phyloP scores from a whole-genome alignment of 129 eudicot genomes.

The Flaveria ramosissima region DNA sequence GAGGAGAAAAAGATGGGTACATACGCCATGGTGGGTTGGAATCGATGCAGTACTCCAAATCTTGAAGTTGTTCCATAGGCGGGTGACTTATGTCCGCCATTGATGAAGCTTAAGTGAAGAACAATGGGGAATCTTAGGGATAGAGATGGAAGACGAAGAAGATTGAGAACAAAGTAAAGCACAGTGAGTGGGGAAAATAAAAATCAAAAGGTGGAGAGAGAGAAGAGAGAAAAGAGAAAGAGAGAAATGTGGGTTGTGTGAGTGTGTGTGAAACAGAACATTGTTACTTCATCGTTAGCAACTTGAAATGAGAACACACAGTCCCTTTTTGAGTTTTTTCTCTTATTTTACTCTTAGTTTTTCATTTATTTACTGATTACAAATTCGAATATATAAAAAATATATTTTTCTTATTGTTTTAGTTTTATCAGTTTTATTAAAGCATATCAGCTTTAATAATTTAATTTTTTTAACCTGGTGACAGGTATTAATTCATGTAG shows the following conservation, averaged over 20 bases:
- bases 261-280: slow-evolving; percentile 40
- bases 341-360: neutral
- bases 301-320: slow-evolving; percentile 22
- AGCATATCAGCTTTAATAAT: no score
- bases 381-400: no score
- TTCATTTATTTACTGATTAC: neutral
- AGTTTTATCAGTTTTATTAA: no score
- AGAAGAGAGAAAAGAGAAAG: slow-evolving; percentile 31
- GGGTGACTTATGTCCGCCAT: slow-evolving; percentile 87
- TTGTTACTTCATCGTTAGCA: slow-evolving; percentile 33
- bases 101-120: slow-evolving; percentile 34
- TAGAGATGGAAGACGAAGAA: slow-evolving; percentile 19
- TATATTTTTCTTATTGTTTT: no score
- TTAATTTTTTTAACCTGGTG: no score
- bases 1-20: neutral
- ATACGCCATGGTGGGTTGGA: slow-evolving; percentile 98
- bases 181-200: slow-evolving; percentile 39
- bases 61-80: slow-evolving; percentile 98
- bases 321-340: neutral
- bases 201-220: slow-evolving; percentile 35
- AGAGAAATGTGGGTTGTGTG: slow-evolving; percentile 40
- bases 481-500: no score
- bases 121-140: slow-evolving; percentile 16
- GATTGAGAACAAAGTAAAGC: slow-evolving; percentile 50
- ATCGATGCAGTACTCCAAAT: slow-evolving; percentile 95